Base-by-base conservation (phyloP, 352 stramenopile species). In the Globisporangium apiculatum region DNA sequence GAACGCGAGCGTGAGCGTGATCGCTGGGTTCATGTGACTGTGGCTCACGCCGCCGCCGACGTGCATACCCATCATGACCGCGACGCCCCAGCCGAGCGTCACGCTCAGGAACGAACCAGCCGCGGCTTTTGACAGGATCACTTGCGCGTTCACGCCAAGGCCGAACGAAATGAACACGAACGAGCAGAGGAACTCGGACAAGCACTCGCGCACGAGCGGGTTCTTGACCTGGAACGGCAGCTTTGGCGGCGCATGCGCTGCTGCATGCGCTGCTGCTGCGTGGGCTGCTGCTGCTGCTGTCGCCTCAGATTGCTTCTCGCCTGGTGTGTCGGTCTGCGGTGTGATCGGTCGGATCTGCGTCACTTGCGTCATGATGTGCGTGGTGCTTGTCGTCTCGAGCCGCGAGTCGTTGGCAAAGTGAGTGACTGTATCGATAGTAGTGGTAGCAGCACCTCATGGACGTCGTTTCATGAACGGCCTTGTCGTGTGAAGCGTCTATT, bases 21-120 rank as follows among this genome's bases (percentile, higher is more conserved):
- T 58, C 24, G 72, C 69, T 4, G 72, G 72, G 60, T 82, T 82
- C 17, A 79, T 5, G 51, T 62, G 57, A 5, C 57, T 57, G 66
- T 82, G 69, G 55, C 69, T 78, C 49, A 75, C 67, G 43, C 69
- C 65, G 5, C 61, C 69, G 17, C 53, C 61, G 3, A 67, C 38
- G 61, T 81, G 67, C 51, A 78, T 71, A 17, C 14, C 72, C 17
- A 82, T 36, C 62, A 76, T 72, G 45, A 78, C 69, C 0, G 65
- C 72, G 18, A 82, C 52, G 14, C 72, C 72, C 67, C 72, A 81
- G 11, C 36, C 58, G n/a, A 81, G 35, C 35, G 60, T 76, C 7
- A 81, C 55, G 12, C 62, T 73, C 35, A 55, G 37, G 54, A 60
- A 73, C 10, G 45, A 58, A 17, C 66, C 66, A 2, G 55, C 45